Evolutionary conservation across 1,284 basidiomycete species (phyloP), one percentile per base, ranked within the genome.

Genomic region (Malassezia arunalokei): DNA sequence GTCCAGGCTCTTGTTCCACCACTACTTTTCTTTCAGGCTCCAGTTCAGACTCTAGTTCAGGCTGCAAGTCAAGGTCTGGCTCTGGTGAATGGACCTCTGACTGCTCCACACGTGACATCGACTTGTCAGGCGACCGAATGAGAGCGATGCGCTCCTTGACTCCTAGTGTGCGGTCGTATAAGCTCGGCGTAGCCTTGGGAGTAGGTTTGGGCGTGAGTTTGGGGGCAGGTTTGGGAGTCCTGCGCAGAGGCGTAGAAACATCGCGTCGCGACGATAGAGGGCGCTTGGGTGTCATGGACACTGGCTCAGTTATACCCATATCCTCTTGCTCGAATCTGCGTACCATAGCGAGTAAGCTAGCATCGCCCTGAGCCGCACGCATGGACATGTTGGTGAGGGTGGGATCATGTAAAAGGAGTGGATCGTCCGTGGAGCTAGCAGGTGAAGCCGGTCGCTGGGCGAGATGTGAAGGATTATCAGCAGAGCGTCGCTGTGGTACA

Each of bases 391-490:
- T 45, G 6, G 28, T 6, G 12, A 28, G 7, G 7, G 17, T 8
- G 8, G 46, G 28, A 5, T 55, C 53, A 30, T 50, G 28, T 28
- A 55, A 37, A 20, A 55, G 48, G 11, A 55, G 15, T 14, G 53
- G 53, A 39, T 55, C 53, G 30, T 55, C 53, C 15, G 53, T 55
- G 12, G 53, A 55, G 48, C 53, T 55, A 14, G 48, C 53, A 2
- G 53, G 53, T 17, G 53, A 55, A 8, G 28, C 35, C 28, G 46
- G 46, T 24, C 40, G 46, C 31, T 47, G 46, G 0, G 46, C 24
- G 3, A 48, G 31, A 35, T 35, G 33, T 35, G 33, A 35, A 5
- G 33, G 33, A 20, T n/a, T 1, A 9, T 12, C 30, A 7, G 30
- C 29, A 14, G 27, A 4, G 3, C 24, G 28, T 24, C 41, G 20